Conservation (phyloP, 2,329 filamentous ascomycete species). For the Colletotrichum chrysophilum region DNA sequence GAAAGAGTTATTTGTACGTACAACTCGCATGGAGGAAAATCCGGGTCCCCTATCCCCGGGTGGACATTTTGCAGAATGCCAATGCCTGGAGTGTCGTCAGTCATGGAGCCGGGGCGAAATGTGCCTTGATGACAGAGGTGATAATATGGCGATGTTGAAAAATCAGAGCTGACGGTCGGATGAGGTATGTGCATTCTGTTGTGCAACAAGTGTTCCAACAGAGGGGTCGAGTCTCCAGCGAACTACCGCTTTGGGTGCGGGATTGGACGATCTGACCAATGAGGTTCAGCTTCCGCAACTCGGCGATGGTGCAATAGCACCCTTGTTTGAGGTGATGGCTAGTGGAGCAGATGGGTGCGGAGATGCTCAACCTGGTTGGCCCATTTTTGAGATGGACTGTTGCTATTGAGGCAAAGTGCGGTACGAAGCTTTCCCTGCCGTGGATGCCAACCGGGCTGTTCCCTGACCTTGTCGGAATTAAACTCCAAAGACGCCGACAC, state of each 20-base stretch:
- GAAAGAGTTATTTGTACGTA: neutral
- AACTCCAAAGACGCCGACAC: neutral
- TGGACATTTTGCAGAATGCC: constrained; percentile 1
- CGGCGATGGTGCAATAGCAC: constrained; percentile 22
- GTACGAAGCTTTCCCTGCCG: constrained; percentile 1
- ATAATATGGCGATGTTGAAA: constrained; percentile 18
- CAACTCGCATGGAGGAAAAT: neutral
- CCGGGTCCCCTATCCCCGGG: neutral
- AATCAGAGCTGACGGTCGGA: constrained; percentile 13
- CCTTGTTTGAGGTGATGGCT: constrained; percentile 21
- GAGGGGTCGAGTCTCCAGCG: constrained; percentile 3
- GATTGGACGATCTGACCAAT: constrained; percentile 6
- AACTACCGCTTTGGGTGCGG: constrained; percentile 6
- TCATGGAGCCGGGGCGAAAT: constrained; percentile 1
- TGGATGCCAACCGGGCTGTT: neutral
- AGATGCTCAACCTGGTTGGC: constrained; percentile 17
- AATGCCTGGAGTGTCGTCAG: constrained; percentile 10
- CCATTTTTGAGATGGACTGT: neutral
- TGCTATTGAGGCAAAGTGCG: neutral
- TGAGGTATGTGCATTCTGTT: neutral
- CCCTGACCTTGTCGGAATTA: neutral
- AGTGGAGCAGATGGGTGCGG: constrained; percentile 1
- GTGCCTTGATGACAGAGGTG: constrained; percentile 7
- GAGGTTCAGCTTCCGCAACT: constrained; percentile 19
- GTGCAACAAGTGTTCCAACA: constrained; percentile 1